A percentile compares a stretch with the other conserved stretches of the same genome.
These are phyloP conservation scores for Fusarium palustre DNA, from an alignment of 2,329 filamentous ascomycete species.

Conservation along the genomic window DNA sequence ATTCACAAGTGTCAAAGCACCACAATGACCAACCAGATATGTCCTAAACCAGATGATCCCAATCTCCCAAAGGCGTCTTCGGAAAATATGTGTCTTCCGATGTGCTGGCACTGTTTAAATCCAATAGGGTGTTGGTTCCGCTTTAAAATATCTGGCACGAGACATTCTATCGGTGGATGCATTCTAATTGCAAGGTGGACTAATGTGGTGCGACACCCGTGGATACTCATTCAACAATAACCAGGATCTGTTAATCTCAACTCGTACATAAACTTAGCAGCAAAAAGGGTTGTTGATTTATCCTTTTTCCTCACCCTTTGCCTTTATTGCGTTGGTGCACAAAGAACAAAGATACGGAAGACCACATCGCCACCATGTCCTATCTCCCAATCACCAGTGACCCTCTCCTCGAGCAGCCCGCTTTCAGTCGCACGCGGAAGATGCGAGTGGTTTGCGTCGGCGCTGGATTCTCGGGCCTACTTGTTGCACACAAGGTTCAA, in stretches of 20 bases:
- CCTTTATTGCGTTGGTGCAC: background rate
- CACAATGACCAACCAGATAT: background rate
- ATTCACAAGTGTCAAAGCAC: too few species aligned
- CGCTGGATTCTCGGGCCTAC: constrained; percentile 7
- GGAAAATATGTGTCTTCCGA: background rate
- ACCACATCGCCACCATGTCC: background rate
- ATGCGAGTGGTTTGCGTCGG: constrained; percentile 11
- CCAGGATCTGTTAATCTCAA: background rate
- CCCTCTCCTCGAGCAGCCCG: constrained; percentile 11
- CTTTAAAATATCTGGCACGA: background rate
- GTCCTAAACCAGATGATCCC: background rate
- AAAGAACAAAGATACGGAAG: too few species aligned
- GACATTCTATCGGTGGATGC: background rate
- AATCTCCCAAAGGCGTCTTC: background rate
- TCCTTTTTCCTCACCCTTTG: background rate
- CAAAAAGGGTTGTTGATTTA: background rate
- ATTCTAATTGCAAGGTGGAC: background rate
- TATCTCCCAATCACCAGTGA: background rate
- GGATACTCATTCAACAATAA: background rate
- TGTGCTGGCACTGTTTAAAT: too few species aligned
- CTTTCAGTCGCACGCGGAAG: constrained; percentile 6
- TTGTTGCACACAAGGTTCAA: constrained; percentile 14
- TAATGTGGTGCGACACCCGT: background rate
- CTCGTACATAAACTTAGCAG: background rate
- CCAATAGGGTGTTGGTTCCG: background rate